Percentiles rank a stretch among this genome's conserved stretches.
Evolutionary conservation across 306 rosid genomes (phyloP).

Genomic region (Cucurbita maxima): DNA sequence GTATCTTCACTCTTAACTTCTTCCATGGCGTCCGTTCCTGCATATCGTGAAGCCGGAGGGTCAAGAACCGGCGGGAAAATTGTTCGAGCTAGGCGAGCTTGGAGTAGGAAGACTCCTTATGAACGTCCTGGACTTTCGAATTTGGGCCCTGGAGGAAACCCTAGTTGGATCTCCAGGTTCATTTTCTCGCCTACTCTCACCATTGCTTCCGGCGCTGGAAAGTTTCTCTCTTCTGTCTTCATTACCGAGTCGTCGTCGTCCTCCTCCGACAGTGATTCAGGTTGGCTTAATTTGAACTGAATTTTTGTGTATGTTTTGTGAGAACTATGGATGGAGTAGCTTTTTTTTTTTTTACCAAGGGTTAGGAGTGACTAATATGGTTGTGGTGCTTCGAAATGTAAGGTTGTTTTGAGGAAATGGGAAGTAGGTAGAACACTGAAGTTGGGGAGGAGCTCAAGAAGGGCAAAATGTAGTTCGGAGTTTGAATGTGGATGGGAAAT

Average conservation of each 20-base stretch:
- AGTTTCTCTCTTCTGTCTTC: constrained; percentile 42
- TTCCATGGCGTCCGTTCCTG: constrained; percentile 42
- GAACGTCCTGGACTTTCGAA: constrained; percentile 37
- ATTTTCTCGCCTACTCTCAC: constrained; percentile 49
- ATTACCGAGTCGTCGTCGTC: constrained; percentile 36
- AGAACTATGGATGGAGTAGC: neutral
- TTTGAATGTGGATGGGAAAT: neutral
- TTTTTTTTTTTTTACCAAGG: neutral
- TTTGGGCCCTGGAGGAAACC: constrained; percentile 19
- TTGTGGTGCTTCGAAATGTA: neutral
- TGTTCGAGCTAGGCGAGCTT: constrained; percentile 38
- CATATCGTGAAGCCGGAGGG: constrained; percentile 35
- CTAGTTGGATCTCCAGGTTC: constrained; percentile 73
- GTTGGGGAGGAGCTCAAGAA: neutral
- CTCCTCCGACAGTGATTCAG: constrained; percentile 24
- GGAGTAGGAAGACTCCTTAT: constrained; percentile 44
- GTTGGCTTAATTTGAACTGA: constrained; percentile 17
- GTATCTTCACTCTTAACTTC: neutral
- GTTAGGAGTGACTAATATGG: neutral
- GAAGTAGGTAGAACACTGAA: neutral
- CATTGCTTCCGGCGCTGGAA: constrained; percentile 67
- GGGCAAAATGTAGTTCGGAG: neutral
- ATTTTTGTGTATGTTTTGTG: neutral
- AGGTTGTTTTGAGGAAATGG: neutral
- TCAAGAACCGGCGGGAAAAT: constrained; percentile 71